Evolutionary conservation across 305 asterid species (phyloP).

Genomic region (Solanum hybrid): DNA sequence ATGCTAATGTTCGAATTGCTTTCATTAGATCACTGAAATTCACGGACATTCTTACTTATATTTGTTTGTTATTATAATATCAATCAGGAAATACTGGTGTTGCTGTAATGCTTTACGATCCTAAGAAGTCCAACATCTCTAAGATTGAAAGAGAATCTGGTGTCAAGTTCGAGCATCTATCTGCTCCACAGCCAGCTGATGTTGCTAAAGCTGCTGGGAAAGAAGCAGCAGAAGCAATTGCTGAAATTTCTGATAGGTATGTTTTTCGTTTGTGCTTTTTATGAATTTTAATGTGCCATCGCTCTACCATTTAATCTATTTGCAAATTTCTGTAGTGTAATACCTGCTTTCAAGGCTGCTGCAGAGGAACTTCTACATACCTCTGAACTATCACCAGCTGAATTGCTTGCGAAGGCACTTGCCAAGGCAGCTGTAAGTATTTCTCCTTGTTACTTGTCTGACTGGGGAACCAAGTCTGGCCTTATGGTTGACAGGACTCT

Average conservation of each 20-base stretch:
- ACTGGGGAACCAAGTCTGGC: neutral
- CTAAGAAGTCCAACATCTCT: conserved; percentile 68
- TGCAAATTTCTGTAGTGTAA: conserved; percentile 40
- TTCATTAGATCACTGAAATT: neutral
- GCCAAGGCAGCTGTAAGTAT: conserved; percentile 85
- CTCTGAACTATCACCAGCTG: conserved; percentile 58
- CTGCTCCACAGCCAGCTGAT: conserved; percentile 96
- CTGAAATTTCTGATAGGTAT: conserved; percentile 72
- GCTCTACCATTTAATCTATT: neutral
- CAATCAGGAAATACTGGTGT: conserved; percentile 73
- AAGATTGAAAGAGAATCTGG: conserved; percentile 90
- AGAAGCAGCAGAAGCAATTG: conserved; percentile 65
- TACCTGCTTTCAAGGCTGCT: conserved; percentile 76
- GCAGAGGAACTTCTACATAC: conserved; percentile 66
- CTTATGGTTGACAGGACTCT: conserved; percentile 6
- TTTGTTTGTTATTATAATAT: neutral
- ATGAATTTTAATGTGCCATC: neutral
- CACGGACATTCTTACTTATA: neutral
- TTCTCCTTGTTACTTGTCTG: neutral
- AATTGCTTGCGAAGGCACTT: conserved; percentile 88
- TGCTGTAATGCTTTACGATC: conserved; percentile 93
- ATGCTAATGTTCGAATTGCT: neutral
- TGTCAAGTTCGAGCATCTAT: conserved; percentile 72
- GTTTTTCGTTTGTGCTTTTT: neutral
- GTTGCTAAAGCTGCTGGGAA: conserved; percentile 82